phyloP scores from a whole-genome alignment of 805 yeast species.

The Ogataea allantospora region DNA sequence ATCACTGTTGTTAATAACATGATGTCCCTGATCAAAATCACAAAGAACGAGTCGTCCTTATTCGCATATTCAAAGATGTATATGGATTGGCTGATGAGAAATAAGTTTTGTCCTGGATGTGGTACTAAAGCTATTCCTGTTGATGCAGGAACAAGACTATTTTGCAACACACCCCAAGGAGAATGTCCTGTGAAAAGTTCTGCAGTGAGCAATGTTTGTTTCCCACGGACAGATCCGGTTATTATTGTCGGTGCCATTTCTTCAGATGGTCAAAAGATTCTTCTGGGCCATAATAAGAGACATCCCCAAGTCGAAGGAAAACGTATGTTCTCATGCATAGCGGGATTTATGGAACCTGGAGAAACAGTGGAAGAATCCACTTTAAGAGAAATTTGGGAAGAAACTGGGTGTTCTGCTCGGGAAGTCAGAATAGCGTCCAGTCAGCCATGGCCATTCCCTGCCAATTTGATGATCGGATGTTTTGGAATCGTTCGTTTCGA shows the following conservation, averaged over 20 bases:
- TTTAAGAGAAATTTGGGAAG: conserved; percentile 91
- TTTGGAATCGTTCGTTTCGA: conserved; percentile 72
- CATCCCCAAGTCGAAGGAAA: conserved; percentile 39
- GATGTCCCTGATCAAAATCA: conserved; percentile 24
- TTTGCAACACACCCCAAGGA: conserved; percentile 34
- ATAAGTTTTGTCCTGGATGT: conserved; percentile 83
- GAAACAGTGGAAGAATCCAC: conserved; percentile 90
- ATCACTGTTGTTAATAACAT: conserved; percentile 9
- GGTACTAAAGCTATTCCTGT: conserved; percentile 62
- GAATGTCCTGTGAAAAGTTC: conserved; percentile 39
- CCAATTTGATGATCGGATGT: conserved; percentile 91
- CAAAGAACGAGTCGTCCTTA: conserved; percentile 54
- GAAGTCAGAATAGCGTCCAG: conserved; percentile 62
- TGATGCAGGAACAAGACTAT: conserved; percentile 64
- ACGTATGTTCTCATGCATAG: conserved; percentile 76
- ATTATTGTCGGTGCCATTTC: conserved; percentile 78
- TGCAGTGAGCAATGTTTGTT: conserved; percentile 70
- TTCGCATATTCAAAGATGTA: conserved; percentile 82
- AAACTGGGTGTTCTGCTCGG: conserved; percentile 73
- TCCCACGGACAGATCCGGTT: conserved; percentile 91
- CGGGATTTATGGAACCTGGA: conserved; percentile 95
- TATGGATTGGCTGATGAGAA: conserved; percentile 78
- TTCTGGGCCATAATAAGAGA: conserved; percentile 70
- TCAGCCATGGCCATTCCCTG: conserved; percentile 99
- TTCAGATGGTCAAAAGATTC: conserved; percentile 53